Evolutionary conservation across 208 protist genomes (phyloP), one percentile per base, ranked within the genome.

Genomic region (Leishmania guyanensis): DNA sequence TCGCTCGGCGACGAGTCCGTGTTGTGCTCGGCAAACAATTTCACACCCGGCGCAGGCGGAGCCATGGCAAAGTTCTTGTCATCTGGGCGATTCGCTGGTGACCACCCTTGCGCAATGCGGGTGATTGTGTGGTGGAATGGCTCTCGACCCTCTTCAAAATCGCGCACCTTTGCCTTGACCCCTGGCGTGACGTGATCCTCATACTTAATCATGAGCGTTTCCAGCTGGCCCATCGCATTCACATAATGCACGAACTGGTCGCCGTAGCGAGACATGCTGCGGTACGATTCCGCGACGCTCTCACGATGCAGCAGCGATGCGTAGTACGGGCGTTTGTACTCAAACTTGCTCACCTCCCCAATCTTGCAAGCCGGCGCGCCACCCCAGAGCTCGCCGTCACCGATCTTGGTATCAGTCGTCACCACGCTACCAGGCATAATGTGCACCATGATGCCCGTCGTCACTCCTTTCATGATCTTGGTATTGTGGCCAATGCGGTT

Each of bases 381-480:
- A 46, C 94, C 94, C 92, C 94, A 97, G 20, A 97, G 83, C 80
- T 97, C 92, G 54, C 94, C 93, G 76, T 97, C 92, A 29, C 86
- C 85, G 70, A 97, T 96, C 72, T 95, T 89, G 14, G 92, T 97
- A 79, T 97, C 93, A 9, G 86, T 79, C 39, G 90, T 94, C 16
- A 97, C 91, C 79, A 97, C 86, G 77, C 92, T 96, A 36, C 94
- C 94, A 48, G 94, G 94, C 16, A 97, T 84, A 77, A 97, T 96
- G 84, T 97, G 94, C 62, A 94, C 94, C 92, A 96, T 95, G 72
- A 94, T 90, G 68, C 92, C 94, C 3, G 94, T 97, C n/a, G 90
- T 95, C 20, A 95, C 94, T 51, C 94, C 94, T 84, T 97, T 97
- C 90, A 97, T 90, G 75, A 97, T 95, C 80, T 96, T 95, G 29